These are phyloP conservation scores for Volutella citrinella DNA, from an alignment of 2,329 filamentous ascomycete genomes.

Conservation along the genomic window DNA sequence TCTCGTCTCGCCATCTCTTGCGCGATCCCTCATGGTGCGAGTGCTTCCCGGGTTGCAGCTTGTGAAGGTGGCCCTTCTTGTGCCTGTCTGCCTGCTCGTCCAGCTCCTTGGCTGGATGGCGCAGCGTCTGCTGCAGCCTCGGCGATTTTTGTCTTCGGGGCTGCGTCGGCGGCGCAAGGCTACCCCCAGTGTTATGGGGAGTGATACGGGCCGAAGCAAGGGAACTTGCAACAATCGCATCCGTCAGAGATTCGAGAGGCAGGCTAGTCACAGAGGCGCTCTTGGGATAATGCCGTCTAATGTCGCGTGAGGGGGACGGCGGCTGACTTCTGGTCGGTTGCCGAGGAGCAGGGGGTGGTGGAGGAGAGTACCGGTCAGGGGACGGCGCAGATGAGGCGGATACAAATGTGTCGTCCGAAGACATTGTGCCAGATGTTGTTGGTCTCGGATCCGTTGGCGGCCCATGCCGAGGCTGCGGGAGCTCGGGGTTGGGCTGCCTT, in stretches of 20 bases:
- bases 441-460: conserved; percentile 13
- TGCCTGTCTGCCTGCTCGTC: conserved; percentile 55
- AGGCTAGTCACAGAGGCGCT: conserved; percentile 37
- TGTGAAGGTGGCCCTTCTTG: conserved; percentile 46
- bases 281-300: conserved; percentile 25
- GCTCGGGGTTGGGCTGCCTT: conserved; percentile 12
- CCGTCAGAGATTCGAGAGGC: conserved; percentile 63
- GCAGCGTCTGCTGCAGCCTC: conserved; percentile 64
- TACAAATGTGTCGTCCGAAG: conserved; percentile 46
- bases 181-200: conserved; percentile 38
- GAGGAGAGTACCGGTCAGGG: conserved; percentile 26
- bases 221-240: conserved; percentile 72
- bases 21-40: conserved; percentile 74
- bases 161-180: conserved; percentile 32
- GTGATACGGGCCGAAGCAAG: conserved; percentile 61
- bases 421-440: conserved; percentile 28
- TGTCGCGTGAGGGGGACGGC: conserved; percentile 36
- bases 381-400: conserved; percentile 37
- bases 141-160: conserved; percentile 44
- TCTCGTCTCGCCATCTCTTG: conserved; percentile 72
- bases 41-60: conserved; percentile 57
- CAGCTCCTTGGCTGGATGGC: conserved; percentile 48
- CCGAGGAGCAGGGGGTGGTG: conserved; percentile 12
- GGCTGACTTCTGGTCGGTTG: conserved; percentile 24
- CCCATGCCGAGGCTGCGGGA: conserved; percentile 9